Conservation (phyloP, 768 basidiomycete species). For the Lactifluus volemus region DNA sequence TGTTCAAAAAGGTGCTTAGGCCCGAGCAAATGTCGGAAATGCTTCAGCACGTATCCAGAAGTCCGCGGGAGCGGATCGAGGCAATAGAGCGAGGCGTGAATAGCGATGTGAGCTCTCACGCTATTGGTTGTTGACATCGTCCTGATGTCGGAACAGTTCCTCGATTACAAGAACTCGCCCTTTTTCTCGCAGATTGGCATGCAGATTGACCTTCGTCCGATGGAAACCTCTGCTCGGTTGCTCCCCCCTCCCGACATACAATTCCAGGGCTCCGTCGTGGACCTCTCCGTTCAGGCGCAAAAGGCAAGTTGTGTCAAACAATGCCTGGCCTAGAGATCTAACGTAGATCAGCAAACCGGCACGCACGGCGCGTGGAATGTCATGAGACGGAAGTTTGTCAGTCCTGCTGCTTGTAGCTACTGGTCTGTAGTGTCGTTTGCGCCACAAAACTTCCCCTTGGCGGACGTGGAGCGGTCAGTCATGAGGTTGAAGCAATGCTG, state of each 20-base stretch:
- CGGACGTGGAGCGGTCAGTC: neutral
- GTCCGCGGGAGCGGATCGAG: constrained; percentile 10
- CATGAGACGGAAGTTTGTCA: constrained; percentile 10
- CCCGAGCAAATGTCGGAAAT: constrained; percentile 14
- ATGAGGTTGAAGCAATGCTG: constrained; percentile 5
- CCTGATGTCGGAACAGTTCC: constrained; percentile 8
- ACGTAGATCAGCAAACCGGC: neutral
- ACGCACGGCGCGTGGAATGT: constrained; percentile 17
- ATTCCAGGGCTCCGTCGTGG: neutral
- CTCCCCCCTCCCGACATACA: constrained; percentile 15
- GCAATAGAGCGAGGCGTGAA: constrained; percentile 12
- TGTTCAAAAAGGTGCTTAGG: constrained; percentile 16
- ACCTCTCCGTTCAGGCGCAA: constrained; percentile 3
- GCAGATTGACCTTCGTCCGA: constrained; percentile 7
- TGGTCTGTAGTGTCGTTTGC: constrained; percentile 16
- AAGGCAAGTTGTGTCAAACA: neutral
- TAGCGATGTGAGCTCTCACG: constrained; percentile 6
- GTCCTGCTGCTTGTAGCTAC: constrained; percentile 2
- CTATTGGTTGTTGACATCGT: neutral
- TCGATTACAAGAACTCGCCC: constrained; percentile 16
- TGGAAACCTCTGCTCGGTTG: constrained; percentile 9
- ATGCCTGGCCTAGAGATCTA: neutral
- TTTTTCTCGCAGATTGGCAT: constrained; percentile 16
- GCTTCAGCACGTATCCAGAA: constrained; percentile 8
- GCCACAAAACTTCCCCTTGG: neutral